These are phyloP conservation scores for Centrapalus pauciflorus DNA, from an alignment of 129 eudicot genomes.

Conservation along the genomic window DNA sequence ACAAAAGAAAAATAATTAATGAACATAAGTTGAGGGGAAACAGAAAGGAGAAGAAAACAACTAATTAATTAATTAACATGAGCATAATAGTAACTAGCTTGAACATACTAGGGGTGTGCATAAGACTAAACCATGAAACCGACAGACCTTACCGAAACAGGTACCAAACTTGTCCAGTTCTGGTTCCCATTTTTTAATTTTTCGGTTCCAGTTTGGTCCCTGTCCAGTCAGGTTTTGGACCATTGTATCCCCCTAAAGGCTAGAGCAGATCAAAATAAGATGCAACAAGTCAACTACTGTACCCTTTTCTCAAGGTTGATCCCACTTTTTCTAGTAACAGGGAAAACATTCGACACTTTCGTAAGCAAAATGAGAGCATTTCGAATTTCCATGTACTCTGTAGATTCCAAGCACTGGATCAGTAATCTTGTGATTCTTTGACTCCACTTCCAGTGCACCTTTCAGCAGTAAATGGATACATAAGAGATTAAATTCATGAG, in stretches of 20 bases:
- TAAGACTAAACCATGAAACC: too few species aligned
- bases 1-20: not conserved
- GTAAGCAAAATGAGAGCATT: constrained; percentile 93
- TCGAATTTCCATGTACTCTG: constrained; percentile 96
- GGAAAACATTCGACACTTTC: constrained; percentile 85
- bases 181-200: too few species aligned
- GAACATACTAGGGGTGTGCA: too few species aligned
- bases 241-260: too few species aligned
- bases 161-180: too few species aligned
- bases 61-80: not conserved
- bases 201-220: too few species aligned
- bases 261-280: not conserved
- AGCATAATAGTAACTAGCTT: not conserved
- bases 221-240: too few species aligned
- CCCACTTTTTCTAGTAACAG: constrained; percentile 97
- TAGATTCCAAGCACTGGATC: constrained; percentile 94
- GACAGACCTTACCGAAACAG: too few species aligned
- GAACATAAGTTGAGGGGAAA: too few species aligned
- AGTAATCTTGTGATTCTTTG: constrained; percentile 90
- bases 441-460: constrained; percentile 99
- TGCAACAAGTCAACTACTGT: not conserved
- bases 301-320: constrained; percentile 98
- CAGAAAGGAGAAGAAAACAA: too few species aligned
- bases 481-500: constrained; percentile 2
- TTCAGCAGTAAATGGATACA: constrained; percentile 12